These are phyloP conservation scores for Taiozyma sp. DNA, from an alignment of 1,139 yeast genomes.

Conservation along the genomic window DNA sequence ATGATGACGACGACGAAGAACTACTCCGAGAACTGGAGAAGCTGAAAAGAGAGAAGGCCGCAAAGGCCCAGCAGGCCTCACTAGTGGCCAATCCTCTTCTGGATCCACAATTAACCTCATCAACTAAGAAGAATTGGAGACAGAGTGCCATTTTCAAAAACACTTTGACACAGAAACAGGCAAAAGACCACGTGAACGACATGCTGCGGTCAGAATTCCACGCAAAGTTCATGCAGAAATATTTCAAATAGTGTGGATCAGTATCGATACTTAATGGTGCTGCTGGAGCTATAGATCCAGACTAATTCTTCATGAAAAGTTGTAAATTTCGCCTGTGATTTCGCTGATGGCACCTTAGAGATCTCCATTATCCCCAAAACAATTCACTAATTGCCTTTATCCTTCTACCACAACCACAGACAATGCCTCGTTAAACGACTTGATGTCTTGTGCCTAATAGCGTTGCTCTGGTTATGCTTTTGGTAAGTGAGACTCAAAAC, in stretches of 20 bases:
- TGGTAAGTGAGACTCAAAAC: not conserved
- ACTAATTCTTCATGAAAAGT: not conserved
- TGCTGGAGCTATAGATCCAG: not conserved
- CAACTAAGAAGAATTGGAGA: slow-evolving; percentile 50
- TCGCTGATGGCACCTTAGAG: not conserved
- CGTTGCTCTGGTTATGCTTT: too few species aligned
- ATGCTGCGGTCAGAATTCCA: slow-evolving; percentile 68
- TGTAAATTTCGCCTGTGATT: not conserved
- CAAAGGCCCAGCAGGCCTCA: slow-evolving; percentile 29
- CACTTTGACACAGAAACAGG: slow-evolving; percentile 28
- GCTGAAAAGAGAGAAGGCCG: slow-evolving; percentile 41
- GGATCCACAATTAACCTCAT: slow-evolving; percentile 3
- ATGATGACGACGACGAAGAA: slow-evolving; percentile 23
- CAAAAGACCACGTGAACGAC: slow-evolving; percentile 53
- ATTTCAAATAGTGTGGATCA: slow-evolving; percentile 33
- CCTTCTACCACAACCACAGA: too few species aligned
- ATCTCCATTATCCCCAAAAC: not conserved
- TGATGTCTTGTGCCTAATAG: not conserved
- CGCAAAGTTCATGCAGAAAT: slow-evolving; percentile 63
- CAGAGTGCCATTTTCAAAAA: slow-evolving; percentile 33
- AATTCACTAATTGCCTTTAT: too few species aligned
- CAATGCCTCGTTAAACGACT: too few species aligned
- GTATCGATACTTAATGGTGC: not conserved
- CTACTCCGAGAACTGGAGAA: slow-evolving; percentile 51
- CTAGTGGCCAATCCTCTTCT: slow-evolving; percentile 15